Base-by-base conservation (phyloP, 805 yeast genomes). In the Suhomyces sp. region DNA sequence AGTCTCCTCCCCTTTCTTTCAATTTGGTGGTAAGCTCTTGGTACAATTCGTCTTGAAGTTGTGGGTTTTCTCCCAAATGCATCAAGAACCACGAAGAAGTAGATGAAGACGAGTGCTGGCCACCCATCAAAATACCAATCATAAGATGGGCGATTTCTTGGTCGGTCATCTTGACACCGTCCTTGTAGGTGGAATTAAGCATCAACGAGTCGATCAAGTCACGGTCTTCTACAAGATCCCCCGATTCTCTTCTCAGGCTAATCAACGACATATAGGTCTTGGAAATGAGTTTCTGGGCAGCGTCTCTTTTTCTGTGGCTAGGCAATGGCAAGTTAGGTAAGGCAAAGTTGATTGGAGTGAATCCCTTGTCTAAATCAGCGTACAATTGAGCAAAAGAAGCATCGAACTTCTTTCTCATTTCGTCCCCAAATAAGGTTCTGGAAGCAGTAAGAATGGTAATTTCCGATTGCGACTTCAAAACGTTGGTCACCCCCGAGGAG, bases 81-180 rank as follows among this genome's bases (percentile, higher is more conserved):
- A 94, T 80, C 66, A 94, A 76, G 65, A 85, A 85, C 99, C 99
- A 94, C 15, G 97, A 88, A 41, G 96, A 88, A 22, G 99, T 94
- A 23, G 98, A 82, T 44, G 98, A 94, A 57, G 96, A 88, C 26
- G 99, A 94, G 72, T 94, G 99, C 77, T 94, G 99, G 57, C 99
- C 99, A 64, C 99, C 99, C 99, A 94, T 94, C 56, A 94, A 79
- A 51, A 94, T 87, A 71, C 98, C 99, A 71, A 94, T 93, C 70
- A 91, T 77, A 70, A 94, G 78, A 72, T 92, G 88, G 48, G 98
- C 94, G 66, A 94, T 90, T 74, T 94, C 96, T 69, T 86, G 86
- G 70, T 94, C 99, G 26, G 97, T 87, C 97, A 94, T 92, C 65
- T 81, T 80, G 47, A 86, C 85, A 62, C 99, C 99, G 68, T 94